Evolutionary conservation across 805 yeast genomes (phyloP).

Genomic region (Kurtzmaniella fragi): DNA sequence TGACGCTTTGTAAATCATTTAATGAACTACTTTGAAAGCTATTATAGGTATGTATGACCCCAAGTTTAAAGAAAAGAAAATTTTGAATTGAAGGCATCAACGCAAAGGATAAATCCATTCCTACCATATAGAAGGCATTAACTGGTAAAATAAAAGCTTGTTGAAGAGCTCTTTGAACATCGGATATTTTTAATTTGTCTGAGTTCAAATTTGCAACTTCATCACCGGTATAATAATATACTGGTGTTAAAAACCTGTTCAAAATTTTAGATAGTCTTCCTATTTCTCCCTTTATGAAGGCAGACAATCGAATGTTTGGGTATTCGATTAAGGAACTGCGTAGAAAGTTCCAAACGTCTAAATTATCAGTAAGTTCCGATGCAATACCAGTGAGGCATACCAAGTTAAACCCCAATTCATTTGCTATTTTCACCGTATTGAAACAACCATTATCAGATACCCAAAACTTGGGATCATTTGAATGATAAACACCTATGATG

Average conservation of each 20-base stretch:
- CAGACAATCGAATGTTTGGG: constrained; percentile 6
- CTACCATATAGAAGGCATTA: constrained; percentile 10
- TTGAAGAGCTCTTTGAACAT: constrained; percentile 6
- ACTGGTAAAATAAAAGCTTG: constrained; percentile 8
- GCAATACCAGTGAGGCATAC: constrained; percentile 7
- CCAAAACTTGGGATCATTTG: constrained; percentile 7
- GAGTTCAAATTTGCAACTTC: background rate
- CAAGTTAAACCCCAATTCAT: constrained; percentile 3
- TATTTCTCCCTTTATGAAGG: constrained; percentile 8
- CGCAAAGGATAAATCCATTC: constrained; percentile 7
- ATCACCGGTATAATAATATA: constrained; percentile 1
- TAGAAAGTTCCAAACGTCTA: constrained; percentile 5
- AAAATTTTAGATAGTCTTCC: constrained; percentile 10
- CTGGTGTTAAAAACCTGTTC: constrained; percentile 10
- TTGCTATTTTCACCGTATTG: constrained; percentile 5
- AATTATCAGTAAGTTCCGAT: constrained; percentile 6
- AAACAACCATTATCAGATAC: constrained; percentile 4
- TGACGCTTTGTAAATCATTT: constrained; percentile 4
- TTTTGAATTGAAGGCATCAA: constrained; percentile 11
- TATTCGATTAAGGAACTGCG: background rate
- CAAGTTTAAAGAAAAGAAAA: constrained; percentile 8
- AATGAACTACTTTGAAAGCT: constrained; percentile 8
- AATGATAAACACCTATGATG: constrained; percentile 8
- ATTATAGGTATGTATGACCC: constrained; percentile 9
- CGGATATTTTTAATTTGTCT: constrained; percentile 1